Evolutionary conservation across 768 basidiomycete species (phyloP), one percentile per base, ranked within the genome.

Genomic region (Mycena metata): DNA sequence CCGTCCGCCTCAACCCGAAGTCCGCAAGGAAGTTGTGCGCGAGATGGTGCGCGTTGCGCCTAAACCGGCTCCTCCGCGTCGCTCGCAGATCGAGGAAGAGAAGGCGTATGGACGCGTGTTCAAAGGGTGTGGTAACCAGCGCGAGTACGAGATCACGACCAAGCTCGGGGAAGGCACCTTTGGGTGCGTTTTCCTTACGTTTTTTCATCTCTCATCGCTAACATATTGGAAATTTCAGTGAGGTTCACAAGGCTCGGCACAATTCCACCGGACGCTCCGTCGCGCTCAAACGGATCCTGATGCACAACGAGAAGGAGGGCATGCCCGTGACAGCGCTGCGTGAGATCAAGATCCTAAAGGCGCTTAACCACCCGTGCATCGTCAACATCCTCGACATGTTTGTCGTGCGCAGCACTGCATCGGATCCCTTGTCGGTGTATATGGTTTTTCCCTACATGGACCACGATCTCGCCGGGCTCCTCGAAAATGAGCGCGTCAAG

Each of bases 401-500:
- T 67, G 90, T 96, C 61, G 90, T 93, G 47, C 84, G 88, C 75
- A 92, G 93, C 76, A 91, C 84, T 66, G 87, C 85, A 13, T 89
- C 88, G 69, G 89, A 91, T 51, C 89, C 92, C 26, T 82, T 95
- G 60, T 94, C 94, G 5, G 94, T 98, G 16, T 98, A 94, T 80
- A 98, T 99, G 96, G 97, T 98, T 46, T 99, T 99, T 75, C 98
- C 98, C 0, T 99, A 98, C 81, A 99, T 99, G 98, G 98, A 99
- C 75, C 97, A 99, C 75, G 98, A 99, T 80, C 88, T 99, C 13
- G 96, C 97, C 2, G 98, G 98, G 3, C 79, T 99, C 43, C 82
- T 99, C 67, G 95, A 96, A 79, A 98, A 99, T 76, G 91, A 94
- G 67, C 88, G 92, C 30, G 96, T 96, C 66, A 91, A 91, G 72